These are phyloP conservation scores for Leccinum subfulvum DNA, from an alignment of 1,284 basidiomycete species.

Conservation along the genomic window DNA sequence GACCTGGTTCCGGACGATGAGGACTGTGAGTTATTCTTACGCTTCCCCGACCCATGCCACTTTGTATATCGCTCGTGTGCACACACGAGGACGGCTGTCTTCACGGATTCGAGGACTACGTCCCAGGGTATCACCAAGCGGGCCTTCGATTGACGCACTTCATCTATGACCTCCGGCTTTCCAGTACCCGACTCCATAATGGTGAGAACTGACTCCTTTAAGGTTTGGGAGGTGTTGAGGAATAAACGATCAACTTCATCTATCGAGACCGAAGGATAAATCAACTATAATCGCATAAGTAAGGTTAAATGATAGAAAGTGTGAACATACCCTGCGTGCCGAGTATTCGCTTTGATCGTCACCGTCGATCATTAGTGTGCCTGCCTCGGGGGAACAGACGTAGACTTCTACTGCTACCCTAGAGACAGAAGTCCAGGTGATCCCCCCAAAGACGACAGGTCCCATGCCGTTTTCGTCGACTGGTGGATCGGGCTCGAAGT, in stretches of 20 bases:
- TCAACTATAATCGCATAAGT: not conserved
- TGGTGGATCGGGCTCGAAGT: not conserved
- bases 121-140: not conserved
- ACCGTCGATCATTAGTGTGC: not conserved
- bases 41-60: no score
- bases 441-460: not conserved
- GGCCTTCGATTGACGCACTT: not conserved
- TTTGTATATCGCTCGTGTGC: no score
- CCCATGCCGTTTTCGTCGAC: not conserved
- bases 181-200: not conserved
- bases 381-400: not conserved
- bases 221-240: not conserved
- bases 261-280: not conserved
- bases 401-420: not conserved
- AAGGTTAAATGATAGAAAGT: no score
- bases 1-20: no score
- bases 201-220: not conserved
- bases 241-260: not conserved
- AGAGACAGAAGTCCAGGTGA: not conserved
- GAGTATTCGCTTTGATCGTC: not conserved
- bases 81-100: no score
- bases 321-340: not conserved
- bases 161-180: not conserved
- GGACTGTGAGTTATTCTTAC: no score
- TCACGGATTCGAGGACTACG: not conserved